Percentiles rank a stretch among this genome's conserved stretches.
phyloP scores from a whole-genome alignment of 2,329 filamentous ascomycete species.

The Fusarium sp. region DNA sequence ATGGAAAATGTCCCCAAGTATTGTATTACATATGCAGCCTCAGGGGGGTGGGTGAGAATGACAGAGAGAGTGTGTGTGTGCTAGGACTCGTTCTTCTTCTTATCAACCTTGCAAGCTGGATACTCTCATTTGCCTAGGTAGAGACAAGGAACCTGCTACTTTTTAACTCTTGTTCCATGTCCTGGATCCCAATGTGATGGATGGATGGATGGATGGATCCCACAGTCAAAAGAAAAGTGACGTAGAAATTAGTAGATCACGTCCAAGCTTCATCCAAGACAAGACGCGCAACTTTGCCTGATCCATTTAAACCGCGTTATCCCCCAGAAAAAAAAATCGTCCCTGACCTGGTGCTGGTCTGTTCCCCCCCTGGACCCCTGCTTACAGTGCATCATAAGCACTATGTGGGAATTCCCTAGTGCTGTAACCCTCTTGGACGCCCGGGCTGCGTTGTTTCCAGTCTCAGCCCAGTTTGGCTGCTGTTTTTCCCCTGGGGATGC shows the following conservation, averaged over 20 bases:
- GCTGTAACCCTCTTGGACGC: not conserved
- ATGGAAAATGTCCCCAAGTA: not conserved
- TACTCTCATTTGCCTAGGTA: not conserved
- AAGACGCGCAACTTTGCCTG: not conserved
- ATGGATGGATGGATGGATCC: not conserved
- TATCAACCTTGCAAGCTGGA: not conserved
- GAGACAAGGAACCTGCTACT: not conserved
- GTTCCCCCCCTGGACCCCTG: not conserved
- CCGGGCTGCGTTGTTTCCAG: not conserved
- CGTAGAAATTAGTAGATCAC: not conserved
- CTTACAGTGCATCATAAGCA: slow-evolving; percentile 1
- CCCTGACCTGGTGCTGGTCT: not conserved
- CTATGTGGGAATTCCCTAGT: not conserved
- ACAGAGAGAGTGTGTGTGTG: not conserved
- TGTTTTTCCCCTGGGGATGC: not conserved
- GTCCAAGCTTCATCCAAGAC: not conserved
- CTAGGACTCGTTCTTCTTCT: not conserved
- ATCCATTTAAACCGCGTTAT: slow-evolving; percentile 1
- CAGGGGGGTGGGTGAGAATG: slow-evolving; percentile 8
- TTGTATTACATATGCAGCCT: slow-evolving; percentile 15
- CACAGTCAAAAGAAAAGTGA: not conserved
- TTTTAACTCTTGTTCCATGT: not conserved
- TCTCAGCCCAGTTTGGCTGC: not conserved
- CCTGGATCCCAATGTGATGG: not conserved
- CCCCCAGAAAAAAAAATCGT: not conserved